A percentile compares a stretch with the other conserved stretches of the same genome.
phyloP scores from a whole-genome alignment of 164 flowering plant genomes.

The Nymphaea thermarum region DNA sequence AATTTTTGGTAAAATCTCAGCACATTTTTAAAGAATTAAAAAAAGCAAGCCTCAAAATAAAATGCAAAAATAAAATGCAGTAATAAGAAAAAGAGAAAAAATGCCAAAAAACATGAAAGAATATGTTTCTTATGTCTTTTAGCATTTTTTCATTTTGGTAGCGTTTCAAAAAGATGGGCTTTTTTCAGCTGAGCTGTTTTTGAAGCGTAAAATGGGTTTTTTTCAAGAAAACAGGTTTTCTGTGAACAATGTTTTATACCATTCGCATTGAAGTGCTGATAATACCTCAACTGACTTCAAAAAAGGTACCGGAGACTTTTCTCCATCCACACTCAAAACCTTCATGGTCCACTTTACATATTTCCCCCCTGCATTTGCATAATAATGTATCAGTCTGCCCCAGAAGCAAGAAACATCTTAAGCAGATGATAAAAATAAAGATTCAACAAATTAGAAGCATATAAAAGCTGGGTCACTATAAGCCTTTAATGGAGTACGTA shows the following conservation, averaged over 20 bases:
- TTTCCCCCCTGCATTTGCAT: conserved; percentile 44
- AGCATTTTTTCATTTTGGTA: no score
- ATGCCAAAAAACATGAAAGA: background rate
- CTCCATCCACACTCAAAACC: conserved; percentile 69
- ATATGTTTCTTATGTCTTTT: no score
- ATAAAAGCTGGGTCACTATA: background rate
- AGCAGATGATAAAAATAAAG: background rate
- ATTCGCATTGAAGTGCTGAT: background rate
- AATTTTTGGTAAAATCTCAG: no score
- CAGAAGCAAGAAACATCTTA: background rate
- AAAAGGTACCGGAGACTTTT: conserved; percentile 69
- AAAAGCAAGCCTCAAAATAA: no score
- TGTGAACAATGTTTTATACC: no score
- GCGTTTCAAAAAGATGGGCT: no score
- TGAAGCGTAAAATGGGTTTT: no score
- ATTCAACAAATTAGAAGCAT: background rate
- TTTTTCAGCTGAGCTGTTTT: no score
- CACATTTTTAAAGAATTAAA: no score
- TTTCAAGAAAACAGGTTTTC: no score
- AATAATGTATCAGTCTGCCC: background rate
- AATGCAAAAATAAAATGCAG: no score
- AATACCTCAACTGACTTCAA: conserved; percentile 72
- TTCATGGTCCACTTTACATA: conserved; percentile 69
- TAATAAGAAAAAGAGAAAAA: background rate
- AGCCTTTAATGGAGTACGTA: no score